These are phyloP conservation scores for Lachnellula arida DNA, from an alignment of 2,329 filamentous ascomycete species.

Conservation along the genomic window DNA sequence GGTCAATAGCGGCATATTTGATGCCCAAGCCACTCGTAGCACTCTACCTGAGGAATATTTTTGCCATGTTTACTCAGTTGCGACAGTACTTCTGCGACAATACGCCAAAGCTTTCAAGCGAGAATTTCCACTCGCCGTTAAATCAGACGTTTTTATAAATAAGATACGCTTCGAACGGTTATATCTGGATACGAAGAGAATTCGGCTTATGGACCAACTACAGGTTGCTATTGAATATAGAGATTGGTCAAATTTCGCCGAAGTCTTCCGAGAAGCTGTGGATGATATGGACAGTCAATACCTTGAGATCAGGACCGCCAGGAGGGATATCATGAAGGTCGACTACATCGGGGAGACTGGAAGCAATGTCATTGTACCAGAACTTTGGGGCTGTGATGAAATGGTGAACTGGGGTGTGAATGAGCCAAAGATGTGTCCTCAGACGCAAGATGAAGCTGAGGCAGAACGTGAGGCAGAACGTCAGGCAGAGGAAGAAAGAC, in stretches of 20 bases:
- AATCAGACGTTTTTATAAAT: background rate
- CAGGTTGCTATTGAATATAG: background rate
- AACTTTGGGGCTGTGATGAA: background rate
- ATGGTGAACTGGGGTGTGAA: background rate
- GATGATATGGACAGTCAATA: slow-evolving; percentile 13
- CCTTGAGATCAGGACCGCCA: slow-evolving; percentile 2
- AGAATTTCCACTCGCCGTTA: background rate
- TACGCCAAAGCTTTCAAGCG: background rate
- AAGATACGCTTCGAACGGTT: background rate
- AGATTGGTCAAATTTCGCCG: background rate
- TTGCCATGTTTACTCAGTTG: no score
- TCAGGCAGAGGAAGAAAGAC: no score
- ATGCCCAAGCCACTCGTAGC: no score
- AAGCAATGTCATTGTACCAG: background rate
- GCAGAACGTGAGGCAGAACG: no score
- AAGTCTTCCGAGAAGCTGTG: background rate
- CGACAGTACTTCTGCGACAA: background rate
- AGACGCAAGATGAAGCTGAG: background rate
- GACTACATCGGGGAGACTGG: background rate
- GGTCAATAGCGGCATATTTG: background rate
- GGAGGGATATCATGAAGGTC: slow-evolving; percentile 1
- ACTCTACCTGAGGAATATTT: no score
- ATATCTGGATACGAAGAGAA: background rate
- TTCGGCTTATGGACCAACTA: background rate
- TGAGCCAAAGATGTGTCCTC: background rate